A percentile compares a stretch with the other conserved stretches of the same genome.
These are phyloP conservation scores for Euphrasia confusa DNA, from an alignment of 257 asterid genomes.

Conservation along the genomic window DNA sequence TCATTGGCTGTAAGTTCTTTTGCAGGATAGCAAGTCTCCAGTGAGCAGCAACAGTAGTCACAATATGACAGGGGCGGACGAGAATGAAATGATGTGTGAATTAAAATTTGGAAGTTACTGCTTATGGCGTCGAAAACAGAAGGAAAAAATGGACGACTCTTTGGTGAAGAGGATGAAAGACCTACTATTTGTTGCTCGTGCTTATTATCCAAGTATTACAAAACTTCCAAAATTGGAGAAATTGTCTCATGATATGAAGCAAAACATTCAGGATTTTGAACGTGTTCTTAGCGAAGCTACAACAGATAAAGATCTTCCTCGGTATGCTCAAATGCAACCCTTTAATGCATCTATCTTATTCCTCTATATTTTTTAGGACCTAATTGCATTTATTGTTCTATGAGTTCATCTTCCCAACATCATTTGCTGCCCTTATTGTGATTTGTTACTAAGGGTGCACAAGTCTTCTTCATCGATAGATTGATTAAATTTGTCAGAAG, in stretches of 20 bases:
- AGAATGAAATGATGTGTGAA: slow-evolving; percentile 63
- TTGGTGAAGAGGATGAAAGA: slow-evolving; percentile 94
- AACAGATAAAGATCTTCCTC: slow-evolving; percentile 90
- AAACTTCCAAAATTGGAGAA: slow-evolving; percentile 77
- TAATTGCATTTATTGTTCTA: slow-evolving; percentile 5
- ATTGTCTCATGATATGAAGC: slow-evolving; percentile 82
- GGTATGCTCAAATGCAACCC: slow-evolving; percentile 43
- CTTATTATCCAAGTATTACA: slow-evolving; percentile 94
- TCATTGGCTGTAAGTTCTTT: slow-evolving; percentile 23
- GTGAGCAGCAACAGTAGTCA: slow-evolving; percentile 25
- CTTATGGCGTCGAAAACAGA: slow-evolving; percentile 82
- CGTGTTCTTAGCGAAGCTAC: slow-evolving; percentile 86
- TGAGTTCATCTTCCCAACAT: slow-evolving; percentile 13
- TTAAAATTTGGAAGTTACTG: slow-evolving; percentile 90
- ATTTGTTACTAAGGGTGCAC: slow-evolving; percentile 10
- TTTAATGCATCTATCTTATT: slow-evolving; percentile 15
- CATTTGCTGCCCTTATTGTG: slow-evolving; percentile 15
- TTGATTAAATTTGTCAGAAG: slow-evolving; percentile 6
- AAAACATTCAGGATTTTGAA: slow-evolving; percentile 94
- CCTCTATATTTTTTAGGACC: slow-evolving; percentile 12
- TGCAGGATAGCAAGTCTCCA: slow-evolving; percentile 41
- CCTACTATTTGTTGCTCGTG: slow-evolving; percentile 94
- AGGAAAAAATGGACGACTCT: slow-evolving; percentile 60
- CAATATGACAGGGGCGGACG: slow-evolving; percentile 40
- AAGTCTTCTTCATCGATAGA: slow-evolving; percentile 10